These are phyloP conservation scores for Dalbergia oliveri DNA, from an alignment of 306 rosid species.

Conservation along the genomic window DNA sequence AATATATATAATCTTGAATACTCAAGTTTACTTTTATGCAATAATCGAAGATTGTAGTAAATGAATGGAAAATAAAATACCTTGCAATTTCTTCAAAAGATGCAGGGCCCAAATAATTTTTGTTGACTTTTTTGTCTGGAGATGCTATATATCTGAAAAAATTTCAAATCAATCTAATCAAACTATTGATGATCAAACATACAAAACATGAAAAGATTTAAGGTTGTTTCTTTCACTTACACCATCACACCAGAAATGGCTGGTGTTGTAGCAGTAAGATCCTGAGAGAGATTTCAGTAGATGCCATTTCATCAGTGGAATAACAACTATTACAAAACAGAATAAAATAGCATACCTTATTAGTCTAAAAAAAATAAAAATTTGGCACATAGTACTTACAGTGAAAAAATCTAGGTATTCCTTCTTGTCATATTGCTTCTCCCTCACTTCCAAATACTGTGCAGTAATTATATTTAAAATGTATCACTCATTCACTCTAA, in stretches of 20 bases:
- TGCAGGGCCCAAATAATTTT: constrained; percentile 90
- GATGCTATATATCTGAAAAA: constrained; percentile 82
- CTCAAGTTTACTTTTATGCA: constrained; percentile 27
- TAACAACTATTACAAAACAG: constrained; percentile 4
- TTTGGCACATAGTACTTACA: constrained; percentile 59
- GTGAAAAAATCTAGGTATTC: constrained; percentile 79
- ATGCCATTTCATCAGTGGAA: constrained; percentile 21
- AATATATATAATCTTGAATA: constrained; percentile 20
- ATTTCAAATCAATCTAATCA: constrained; percentile 30
- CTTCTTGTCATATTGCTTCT: constrained; percentile 90
- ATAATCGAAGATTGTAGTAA: constrained; percentile 19
- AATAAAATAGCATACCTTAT: constrained; percentile 14
- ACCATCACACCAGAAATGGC: constrained; percentile 80
- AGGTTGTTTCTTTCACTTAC: constrained; percentile 62
- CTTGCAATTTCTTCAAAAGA: constrained; percentile 76
- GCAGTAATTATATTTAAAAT: constrained; percentile 37
- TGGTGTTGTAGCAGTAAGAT: constrained; percentile 60
- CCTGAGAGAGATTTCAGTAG: constrained; percentile 57
- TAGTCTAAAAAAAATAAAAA: background rate
- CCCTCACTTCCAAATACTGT: constrained; percentile 91
- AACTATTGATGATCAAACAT: constrained; percentile 32
- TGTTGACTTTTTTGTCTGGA: constrained; percentile 70
- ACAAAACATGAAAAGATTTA: constrained; percentile 27
- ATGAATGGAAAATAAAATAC: constrained; percentile 57
- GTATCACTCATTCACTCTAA: constrained; percentile 33